These are phyloP conservation scores for Penicillium diatomitis DNA, from an alignment of 495 filamentous ascomycete genomes.

Conservation along the genomic window DNA sequence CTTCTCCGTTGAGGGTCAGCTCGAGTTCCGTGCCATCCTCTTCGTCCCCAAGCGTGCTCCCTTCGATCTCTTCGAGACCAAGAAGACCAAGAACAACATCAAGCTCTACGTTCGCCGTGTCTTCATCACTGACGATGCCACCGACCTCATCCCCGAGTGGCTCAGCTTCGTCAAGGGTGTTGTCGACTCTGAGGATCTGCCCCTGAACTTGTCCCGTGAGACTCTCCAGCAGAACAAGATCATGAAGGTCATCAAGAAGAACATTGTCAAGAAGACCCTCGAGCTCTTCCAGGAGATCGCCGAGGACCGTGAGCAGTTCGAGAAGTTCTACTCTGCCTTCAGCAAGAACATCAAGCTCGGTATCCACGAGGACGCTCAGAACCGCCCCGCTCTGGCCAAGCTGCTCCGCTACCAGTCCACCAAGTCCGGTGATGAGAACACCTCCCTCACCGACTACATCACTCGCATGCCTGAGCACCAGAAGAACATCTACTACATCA, in stretches of 20 bases:
- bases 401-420: constrained; percentile 97
- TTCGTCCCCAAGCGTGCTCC: constrained; percentile 99
- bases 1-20: constrained; percentile 99
- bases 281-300: constrained; percentile 98
- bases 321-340: constrained; percentile 99
- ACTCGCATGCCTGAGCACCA: constrained; percentile 99
- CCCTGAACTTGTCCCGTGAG: constrained; percentile 98
- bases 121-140: constrained; percentile 99
- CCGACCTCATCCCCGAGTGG: constrained; percentile 98
- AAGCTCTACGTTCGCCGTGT: constrained; percentile 99
- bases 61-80: constrained; percentile 99
- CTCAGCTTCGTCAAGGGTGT: constrained; percentile 99
- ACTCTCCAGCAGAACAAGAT: constrained; percentile 99
- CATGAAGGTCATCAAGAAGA: constrained; percentile 99
- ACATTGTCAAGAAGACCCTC: constrained; percentile 99
- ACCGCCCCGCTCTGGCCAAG: constrained; percentile 88
- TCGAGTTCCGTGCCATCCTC: constrained; percentile 98
- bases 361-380: constrained; percentile 99
- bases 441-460: constrained; percentile 91
- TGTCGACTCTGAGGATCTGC: constrained; percentile 98
- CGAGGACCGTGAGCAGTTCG: constrained; percentile 98
- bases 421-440: constrained; percentile 93
- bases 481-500: constrained; percentile 99
- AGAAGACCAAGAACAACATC: constrained; percentile 99
- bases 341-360: constrained; percentile 99